These are phyloP conservation scores for Diaporthe citri DNA, from an alignment of 2,329 filamentous ascomycete genomes.

Conservation along the genomic window DNA sequence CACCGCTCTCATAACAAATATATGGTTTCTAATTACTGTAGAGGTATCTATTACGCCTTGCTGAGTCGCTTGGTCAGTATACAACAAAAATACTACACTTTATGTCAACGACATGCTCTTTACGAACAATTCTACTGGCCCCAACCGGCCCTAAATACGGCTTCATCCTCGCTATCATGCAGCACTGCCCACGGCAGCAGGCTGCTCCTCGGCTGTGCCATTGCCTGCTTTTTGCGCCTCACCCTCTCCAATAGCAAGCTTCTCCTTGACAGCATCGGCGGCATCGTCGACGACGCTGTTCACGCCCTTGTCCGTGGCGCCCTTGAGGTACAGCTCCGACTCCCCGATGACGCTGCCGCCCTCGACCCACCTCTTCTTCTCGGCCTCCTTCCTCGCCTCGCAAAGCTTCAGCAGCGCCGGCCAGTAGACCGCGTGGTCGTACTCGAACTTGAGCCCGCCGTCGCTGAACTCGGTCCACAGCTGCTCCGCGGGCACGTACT, in stretches of 20 bases:
- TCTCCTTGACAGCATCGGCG: conserved; percentile 34
- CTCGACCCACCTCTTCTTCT: conserved; percentile 79
- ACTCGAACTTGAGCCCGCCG: conserved; percentile 88
- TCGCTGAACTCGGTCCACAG: conserved; percentile 78
- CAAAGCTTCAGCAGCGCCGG: conserved; percentile 82
- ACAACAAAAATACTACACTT: background rate
- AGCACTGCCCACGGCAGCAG: conserved; percentile 16
- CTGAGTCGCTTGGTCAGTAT: background rate
- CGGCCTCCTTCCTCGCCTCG: conserved; percentile 72
- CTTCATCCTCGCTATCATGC: background rate
- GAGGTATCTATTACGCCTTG: conserved; percentile 26
- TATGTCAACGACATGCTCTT: background rate
- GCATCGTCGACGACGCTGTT: conserved; percentile 31
- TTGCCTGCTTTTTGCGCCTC: conserved; percentile 14
- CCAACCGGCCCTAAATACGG: background rate
- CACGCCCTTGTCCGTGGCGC: conserved; percentile 50
- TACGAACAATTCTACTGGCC: background rate
- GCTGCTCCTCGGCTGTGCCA: conserved; percentile 10
- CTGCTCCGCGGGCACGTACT: conserved; percentile 85
- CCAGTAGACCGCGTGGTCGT: conserved; percentile 92
- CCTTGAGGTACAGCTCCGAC: conserved; percentile 87
- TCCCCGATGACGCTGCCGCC: conserved; percentile 88
- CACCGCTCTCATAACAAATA: background rate
- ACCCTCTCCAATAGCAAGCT: conserved; percentile 26
- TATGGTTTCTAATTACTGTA: background rate